Conservation (phyloP, 225 moss, liverwort and hornwort genomes). For the Polytrichum commune region DNA sequence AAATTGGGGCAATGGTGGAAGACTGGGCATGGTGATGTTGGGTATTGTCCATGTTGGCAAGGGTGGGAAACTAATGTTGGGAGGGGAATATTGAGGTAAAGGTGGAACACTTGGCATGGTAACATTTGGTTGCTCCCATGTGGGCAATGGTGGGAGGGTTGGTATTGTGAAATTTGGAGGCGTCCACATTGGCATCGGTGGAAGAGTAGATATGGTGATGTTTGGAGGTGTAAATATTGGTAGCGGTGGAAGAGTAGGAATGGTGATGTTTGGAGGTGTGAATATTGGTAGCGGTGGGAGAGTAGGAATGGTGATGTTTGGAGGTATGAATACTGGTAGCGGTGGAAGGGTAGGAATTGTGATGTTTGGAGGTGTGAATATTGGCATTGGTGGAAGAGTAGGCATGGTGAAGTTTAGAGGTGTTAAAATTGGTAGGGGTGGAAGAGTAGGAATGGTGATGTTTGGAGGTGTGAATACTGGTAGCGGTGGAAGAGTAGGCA, state of each 20-base stretch:
- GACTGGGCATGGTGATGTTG: slow-evolving; percentile 14
- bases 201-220: not conserved
- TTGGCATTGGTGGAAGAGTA: slow-evolving; percentile 5
- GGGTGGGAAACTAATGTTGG: not conserved
- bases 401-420: slow-evolving; percentile 2
- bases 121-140: not conserved
- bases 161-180: slow-evolving; percentile 8
- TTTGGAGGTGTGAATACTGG: not conserved
- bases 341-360: not conserved
- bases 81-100: not conserved
- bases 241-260: not conserved
- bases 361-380: no score
- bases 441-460: not conserved
- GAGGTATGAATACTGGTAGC: not conserved
- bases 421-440: not conserved
- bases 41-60: slow-evolving; percentile 2
- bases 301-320: not conserved
- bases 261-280: slow-evolving; percentile 1
- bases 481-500: not conserved
- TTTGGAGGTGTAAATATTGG: not conserved
- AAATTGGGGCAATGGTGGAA: not conserved
- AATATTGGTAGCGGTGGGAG: not conserved
- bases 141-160: slow-evolving; percentile 7
- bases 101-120: slow-evolving; percentile 1
- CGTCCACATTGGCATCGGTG: slow-evolving; percentile 2